Base-by-base conservation (phyloP, 768 basidiomycete genomes). In the Jaapia argillacea region DNA sequence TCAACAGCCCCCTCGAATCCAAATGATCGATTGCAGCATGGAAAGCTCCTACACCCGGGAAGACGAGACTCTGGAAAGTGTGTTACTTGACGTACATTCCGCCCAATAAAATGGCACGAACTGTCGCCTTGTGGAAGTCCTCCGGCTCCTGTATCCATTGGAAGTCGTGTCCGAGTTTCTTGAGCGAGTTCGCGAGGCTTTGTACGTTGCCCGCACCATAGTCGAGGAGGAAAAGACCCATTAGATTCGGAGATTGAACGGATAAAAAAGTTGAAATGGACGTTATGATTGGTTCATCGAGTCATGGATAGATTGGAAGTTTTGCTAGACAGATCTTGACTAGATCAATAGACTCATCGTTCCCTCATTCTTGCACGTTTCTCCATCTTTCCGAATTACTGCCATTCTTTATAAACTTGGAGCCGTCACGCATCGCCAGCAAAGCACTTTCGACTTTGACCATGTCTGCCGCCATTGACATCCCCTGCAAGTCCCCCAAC, bases 1-100 rank as follows among this genome's bases (percentile, higher is more conserved):
- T 76, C 26, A 85, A 71, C 46, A 93, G 75, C 18, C 85, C 88
- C 48, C 79, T 79, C 14, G 71, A 60, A 13, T 66, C 63, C 41
- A 99, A 78, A 45, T 85, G 81, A 40, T 74, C 70, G 51, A 96
- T 81, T 7, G 94, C 94, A 16, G 84, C 81, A 40, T 84, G 81
- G 58, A 97, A 98, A 2, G 90, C 79, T 14, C 96, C 96, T 37
- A 98, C 94, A 5, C 96, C 96, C 38, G 96, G 96, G 62, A 99
- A 98, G 52, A 99, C 73, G 58, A 99, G 80, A 63, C 78, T 83
- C 96, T 99, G 46, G 6, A 33, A 53, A 47, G 50, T 56, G 40
- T 38, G 21, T n/a, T n/a, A n/a, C n/a, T n/a, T n/a, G 41, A 27
- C 7, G 49, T 48, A 31, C 27, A 47, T 41, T 46, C 42, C 41